Evolutionary conservation across 371 early-diverging fungal species (phyloP).

Genomic region (Basidiobolus heterosporus): DNA sequence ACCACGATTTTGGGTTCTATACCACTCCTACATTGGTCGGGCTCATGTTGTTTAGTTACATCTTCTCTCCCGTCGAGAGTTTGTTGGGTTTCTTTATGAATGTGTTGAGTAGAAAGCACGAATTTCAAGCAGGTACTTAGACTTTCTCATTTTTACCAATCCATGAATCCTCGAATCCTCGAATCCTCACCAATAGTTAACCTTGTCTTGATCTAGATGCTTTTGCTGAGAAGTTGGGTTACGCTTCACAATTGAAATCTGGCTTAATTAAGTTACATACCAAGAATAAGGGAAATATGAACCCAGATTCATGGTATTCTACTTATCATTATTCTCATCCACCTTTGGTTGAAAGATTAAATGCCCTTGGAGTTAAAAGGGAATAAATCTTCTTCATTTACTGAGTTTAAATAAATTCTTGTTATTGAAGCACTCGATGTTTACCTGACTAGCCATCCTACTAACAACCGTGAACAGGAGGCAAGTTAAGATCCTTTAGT

Average conservation of each 20-base stretch:
- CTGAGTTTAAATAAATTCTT: too few relatives aligned
- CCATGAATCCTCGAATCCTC: not conserved
- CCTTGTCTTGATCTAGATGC: too few relatives aligned
- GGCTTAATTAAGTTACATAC: slow-evolving; percentile 81
- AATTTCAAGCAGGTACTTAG: slow-evolving; percentile 69
- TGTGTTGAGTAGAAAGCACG: slow-evolving; percentile 68
- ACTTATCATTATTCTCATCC: slow-evolving; percentile 92
- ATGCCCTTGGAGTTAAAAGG: slow-evolving; percentile 28
- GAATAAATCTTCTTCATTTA: too few relatives aligned
- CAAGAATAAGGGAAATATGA: slow-evolving; percentile 80
- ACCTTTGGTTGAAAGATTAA: slow-evolving; percentile 77
- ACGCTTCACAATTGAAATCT: slow-evolving; percentile 51
- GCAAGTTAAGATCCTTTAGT: too few relatives aligned
- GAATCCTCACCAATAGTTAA: too few relatives aligned
- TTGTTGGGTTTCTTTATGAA: slow-evolving; percentile 62
- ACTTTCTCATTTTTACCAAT: not conserved
- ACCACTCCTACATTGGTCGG: slow-evolving; percentile 67
- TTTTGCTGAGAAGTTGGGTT: slow-evolving; percentile 80
- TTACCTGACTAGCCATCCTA: too few relatives aligned
- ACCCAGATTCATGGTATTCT: slow-evolving; percentile 79
- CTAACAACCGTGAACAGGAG: too few relatives aligned
- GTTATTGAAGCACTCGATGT: too few relatives aligned
- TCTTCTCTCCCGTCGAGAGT: slow-evolving; percentile 63
- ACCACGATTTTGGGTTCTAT: slow-evolving; percentile 69
- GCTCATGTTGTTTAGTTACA: slow-evolving; percentile 68